These are phyloP conservation scores for Circinella umbellata DNA, from an alignment of 371 early-diverging fungal species.

Conservation along the genomic window DNA sequence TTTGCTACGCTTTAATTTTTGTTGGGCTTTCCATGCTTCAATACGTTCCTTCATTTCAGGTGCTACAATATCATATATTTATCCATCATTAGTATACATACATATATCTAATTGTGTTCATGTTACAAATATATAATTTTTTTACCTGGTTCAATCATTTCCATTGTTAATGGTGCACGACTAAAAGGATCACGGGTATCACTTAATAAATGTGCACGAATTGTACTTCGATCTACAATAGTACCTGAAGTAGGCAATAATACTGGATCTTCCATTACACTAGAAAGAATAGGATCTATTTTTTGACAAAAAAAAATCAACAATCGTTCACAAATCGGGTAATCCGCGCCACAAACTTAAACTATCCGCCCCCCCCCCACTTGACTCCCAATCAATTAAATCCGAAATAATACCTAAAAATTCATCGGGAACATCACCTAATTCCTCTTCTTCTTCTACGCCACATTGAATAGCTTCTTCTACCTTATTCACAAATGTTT, in stretches of 20 bases:
- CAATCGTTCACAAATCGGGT: neutral
- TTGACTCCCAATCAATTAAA: too few relatives aligned
- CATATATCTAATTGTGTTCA: neutral
- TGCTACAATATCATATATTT: conserved; percentile 19
- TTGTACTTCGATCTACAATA: conserved; percentile 93
- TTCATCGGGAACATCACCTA: conserved; percentile 93
- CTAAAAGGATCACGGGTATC: conserved; percentile 98
- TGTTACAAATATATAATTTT: conserved; percentile 15
- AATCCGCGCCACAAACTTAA: too few relatives aligned
- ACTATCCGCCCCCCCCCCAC: too few relatives aligned
- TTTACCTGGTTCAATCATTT: conserved; percentile 77
- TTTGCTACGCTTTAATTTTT: conserved; percentile 30
- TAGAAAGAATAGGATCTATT: conserved; percentile 91
- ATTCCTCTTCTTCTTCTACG: conserved; percentile 75
- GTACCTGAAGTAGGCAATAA: conserved; percentile 86
- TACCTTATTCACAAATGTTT: conserved; percentile 65
- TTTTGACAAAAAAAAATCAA: neutral
- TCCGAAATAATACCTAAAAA: conserved; percentile 66
- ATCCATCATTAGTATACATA: neutral
- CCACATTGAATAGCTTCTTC: conserved; percentile 61
- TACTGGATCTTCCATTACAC: conserved; percentile 98
- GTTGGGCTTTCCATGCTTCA: conserved; percentile 47
- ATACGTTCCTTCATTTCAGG: conserved; percentile 56
- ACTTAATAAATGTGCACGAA: conserved; percentile 92
- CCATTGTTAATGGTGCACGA: conserved; percentile 82